Evolutionary conservation across 2,329 filamentous ascomycete species (phyloP), one percentile per base, ranked within the genome.

Genomic region (Davidsoniella virescens): DNA sequence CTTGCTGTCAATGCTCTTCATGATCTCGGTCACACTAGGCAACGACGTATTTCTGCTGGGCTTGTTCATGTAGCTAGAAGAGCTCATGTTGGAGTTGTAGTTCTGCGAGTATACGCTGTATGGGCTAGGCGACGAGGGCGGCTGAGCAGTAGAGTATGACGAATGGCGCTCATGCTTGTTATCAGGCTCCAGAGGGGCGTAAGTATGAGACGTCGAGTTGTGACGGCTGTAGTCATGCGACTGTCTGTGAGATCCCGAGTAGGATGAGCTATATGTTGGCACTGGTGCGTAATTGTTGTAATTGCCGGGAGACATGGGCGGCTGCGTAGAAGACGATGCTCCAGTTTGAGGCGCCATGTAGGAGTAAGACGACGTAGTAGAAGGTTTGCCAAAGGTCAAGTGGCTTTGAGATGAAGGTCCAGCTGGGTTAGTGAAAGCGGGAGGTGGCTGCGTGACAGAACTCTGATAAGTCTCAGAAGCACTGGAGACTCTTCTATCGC

Each of bases 271-370:
- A 26, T 49, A 49, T 14, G 47, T 2, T 16, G 47, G 16, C 25
- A n/a, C 36, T 5, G 41, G 39, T 4, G 26, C 38, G 39, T 43
- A 41, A 26, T 45, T 44, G 42, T 51, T 33, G 40, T 50, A 23
- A 20, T 25, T 36, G 47, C 47, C 59, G 14, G 64, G 60, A 9
- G 64, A 63, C 2, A 62, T 56, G 4, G 66, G 64, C 53, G 58
- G 59, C 49, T 58, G 61, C 51, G 61, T 60, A 40, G 46, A 23
- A 29, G 46, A 16, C 10, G 43, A 33, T 6, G 29, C 8, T 33
- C 29, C 29, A 9, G 29, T 4, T 9, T 9, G 8, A 33, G 29
- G 29, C 29, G 29, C 29, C 8, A 33, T 33, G 29, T 33, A 33
- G 10, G 29, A 9, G 29, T 33, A 33, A 10, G 39, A 16, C 4